Evolutionary conservation across 306 rosid species (phyloP).

Genomic region (Fragaria ananassa): DNA sequence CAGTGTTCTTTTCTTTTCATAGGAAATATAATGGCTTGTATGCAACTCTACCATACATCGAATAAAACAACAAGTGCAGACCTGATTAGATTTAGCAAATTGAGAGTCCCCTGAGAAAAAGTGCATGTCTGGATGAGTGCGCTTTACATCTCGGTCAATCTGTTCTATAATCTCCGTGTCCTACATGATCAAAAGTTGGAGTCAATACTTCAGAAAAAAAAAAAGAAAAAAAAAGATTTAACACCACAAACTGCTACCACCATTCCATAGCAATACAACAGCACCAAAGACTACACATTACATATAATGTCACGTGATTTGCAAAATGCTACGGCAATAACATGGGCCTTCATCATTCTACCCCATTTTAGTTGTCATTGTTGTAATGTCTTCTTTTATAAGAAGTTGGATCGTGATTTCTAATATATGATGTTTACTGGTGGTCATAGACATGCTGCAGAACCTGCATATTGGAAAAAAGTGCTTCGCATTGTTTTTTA

Average conservation of each 20-base stretch:
- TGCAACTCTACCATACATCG: constrained; percentile 5
- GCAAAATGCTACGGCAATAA: not conserved
- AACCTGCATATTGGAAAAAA: not conserved
- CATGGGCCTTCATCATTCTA: not conserved
- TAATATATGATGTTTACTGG: not conserved
- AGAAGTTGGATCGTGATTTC: not conserved
- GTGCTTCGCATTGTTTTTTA: not conserved
- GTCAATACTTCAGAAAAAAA: constrained; percentile 21
- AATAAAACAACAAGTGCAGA: constrained; percentile 25
- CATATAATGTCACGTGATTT: not conserved
- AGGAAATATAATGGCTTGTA: constrained; percentile 8
- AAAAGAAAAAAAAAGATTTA: not conserved
- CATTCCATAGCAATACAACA: not conserved
- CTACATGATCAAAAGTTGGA: constrained; percentile 44
- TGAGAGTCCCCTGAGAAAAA: constrained; percentile 87
- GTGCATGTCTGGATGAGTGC: constrained; percentile 98
- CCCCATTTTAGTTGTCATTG: not conserved
- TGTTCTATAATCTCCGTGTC: constrained; percentile 95
- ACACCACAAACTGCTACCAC: not conserved
- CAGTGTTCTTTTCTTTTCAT: not conserved
- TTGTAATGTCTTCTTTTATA: not conserved
- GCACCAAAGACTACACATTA: not conserved
- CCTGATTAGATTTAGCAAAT: constrained; percentile 91
- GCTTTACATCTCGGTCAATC: constrained; percentile 95
- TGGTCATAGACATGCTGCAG: not conserved